Percentiles rank a stretch among this genome's conserved stretches.
These are phyloP conservation scores for Coemansia furcata DNA, from an alignment of 192 early-diverging fungal species.

Conservation along the genomic window DNA sequence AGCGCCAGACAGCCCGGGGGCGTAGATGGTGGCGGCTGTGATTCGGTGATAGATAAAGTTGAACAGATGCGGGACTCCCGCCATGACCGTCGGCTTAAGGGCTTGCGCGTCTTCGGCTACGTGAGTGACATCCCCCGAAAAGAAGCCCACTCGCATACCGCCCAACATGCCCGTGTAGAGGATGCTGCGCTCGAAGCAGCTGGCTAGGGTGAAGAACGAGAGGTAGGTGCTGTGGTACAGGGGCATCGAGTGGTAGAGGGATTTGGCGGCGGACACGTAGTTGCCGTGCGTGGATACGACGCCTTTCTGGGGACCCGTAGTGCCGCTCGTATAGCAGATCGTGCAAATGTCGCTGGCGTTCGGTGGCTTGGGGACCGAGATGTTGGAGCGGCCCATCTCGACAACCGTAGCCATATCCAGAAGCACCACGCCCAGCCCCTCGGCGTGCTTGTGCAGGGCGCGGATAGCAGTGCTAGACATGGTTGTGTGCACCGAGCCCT, in stretches of 20 bases:
- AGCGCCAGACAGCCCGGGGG: conserved; percentile 58
- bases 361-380: conserved; percentile 56
- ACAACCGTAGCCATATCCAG: conserved; percentile 58
- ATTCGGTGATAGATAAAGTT: conserved; percentile 86
- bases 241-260: conserved; percentile 7
- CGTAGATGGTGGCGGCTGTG: conserved; percentile 48
- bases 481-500: conserved; percentile 2
- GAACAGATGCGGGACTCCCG: conserved; percentile 84
- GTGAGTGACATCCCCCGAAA: conserved; percentile 54
- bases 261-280: conserved; percentile 51
- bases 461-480: conserved; percentile 11
- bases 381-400: conserved; percentile 55
- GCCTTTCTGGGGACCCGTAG: conserved; percentile 72
- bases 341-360: conserved; percentile 63
- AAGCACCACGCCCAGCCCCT: conserved; percentile 59
- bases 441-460: conserved; percentile 52
- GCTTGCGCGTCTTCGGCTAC: conserved; percentile 81
- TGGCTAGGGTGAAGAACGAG: conserved; percentile 86
- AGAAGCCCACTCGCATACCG: conserved; percentile 77
- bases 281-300: conserved; percentile 71
- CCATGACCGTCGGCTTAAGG: conserved; percentile 82
- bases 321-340: conserved; percentile 81
- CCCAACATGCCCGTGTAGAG: conserved; percentile 56
- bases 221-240: conserved; percentile 37
- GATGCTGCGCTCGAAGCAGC: conserved; percentile 73